Conservation (phyloP, 768 basidiomycete species). For the Lactarius quietus region DNA sequence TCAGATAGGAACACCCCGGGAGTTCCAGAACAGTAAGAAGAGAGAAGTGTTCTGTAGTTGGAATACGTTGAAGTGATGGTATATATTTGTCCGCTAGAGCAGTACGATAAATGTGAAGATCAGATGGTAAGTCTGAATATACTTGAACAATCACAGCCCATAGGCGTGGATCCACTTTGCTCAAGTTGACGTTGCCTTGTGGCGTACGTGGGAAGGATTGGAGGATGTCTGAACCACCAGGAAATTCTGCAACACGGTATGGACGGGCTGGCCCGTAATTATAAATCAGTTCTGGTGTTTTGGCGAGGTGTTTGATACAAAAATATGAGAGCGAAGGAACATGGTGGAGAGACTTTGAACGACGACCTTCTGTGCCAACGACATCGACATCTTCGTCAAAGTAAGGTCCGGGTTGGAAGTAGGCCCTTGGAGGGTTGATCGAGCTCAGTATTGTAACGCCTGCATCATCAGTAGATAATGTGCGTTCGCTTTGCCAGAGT, state of each 20-base stretch:
- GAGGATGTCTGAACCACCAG: slow-evolving; percentile 35
- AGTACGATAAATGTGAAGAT: slow-evolving; percentile 40
- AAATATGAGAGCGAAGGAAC: slow-evolving; percentile 54
- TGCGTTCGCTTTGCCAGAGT: slow-evolving; percentile 18
- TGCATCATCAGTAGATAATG: slow-evolving; percentile 20
- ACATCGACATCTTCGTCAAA: neutral
- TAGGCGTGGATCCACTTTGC: slow-evolving; percentile 48
- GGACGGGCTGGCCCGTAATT: slow-evolving; percentile 33
- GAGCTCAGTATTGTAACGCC: slow-evolving; percentile 20
- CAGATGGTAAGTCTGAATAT: slow-evolving; percentile 48
- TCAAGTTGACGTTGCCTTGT: slow-evolving; percentile 21
- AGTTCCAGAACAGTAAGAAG: slow-evolving; percentile 64
- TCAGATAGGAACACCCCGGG: slow-evolving; percentile 50
- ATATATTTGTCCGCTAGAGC: slow-evolving; percentile 54
- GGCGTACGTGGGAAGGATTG: slow-evolving; percentile 36
- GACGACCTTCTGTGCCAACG: too few relatives aligned
- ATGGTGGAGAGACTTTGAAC: slow-evolving; percentile 1
- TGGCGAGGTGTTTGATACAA: slow-evolving; percentile 45
- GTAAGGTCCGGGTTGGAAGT: slow-evolving; percentile 24
- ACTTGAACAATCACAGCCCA: slow-evolving; percentile 64
- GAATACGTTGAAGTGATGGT: slow-evolving; percentile 54
- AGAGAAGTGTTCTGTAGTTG: slow-evolving; percentile 52
- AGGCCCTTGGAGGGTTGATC: slow-evolving; percentile 12
- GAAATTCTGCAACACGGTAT: slow-evolving; percentile 34
- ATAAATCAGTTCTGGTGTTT: slow-evolving; percentile 46